A percentile compares a stretch with the other conserved stretches of the same genome.
phyloP scores from a whole-genome alignment of 495 filamentous ascomycete genomes.

The Aspergillus avenaceus region DNA sequence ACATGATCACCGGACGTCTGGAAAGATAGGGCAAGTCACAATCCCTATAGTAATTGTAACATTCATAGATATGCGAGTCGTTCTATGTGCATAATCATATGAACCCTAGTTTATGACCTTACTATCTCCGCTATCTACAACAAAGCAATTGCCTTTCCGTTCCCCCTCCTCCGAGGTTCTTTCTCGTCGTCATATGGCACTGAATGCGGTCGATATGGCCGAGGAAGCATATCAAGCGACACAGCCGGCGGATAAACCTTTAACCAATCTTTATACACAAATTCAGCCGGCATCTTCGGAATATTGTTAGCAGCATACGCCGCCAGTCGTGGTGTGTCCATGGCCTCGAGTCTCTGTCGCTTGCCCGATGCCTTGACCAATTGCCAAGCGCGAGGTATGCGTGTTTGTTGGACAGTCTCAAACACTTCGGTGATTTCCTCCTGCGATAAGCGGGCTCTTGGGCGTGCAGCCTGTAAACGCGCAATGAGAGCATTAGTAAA shows the following conservation, averaged over 20 bases:
- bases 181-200: conserved; percentile 14
- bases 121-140: too few relatives aligned
- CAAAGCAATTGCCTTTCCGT: too few relatives aligned
- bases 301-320: conserved; percentile 7
- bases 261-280: conserved; percentile 1
- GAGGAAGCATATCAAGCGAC: conserved; percentile 15
- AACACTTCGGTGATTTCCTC: conserved; percentile 2
- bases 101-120: too few relatives aligned
- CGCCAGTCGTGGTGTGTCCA: conserved; percentile 14
- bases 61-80: too few relatives aligned
- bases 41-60: too few relatives aligned
- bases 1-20: too few relatives aligned
- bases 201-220: conserved; percentile 1
- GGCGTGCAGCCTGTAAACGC: background rate
- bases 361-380: conserved; percentile 13
- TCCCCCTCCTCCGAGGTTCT: too few relatives aligned
- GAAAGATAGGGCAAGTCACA: too few relatives aligned
- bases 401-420: conserved; percentile 11
- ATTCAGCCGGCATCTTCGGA: conserved; percentile 1
- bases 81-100: too few relatives aligned
- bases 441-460: background rate
- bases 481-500: conserved; percentile 26
- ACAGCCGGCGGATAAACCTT: conserved; percentile 5
- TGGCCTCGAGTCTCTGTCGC: conserved; percentile 15
- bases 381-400: conserved; percentile 5